Percentiles rank a stretch among this genome's conserved stretches.
phyloP scores from a whole-genome alignment of 225 moss, liverwort and hornwort species.

The Anthoceros angustus region DNA sequence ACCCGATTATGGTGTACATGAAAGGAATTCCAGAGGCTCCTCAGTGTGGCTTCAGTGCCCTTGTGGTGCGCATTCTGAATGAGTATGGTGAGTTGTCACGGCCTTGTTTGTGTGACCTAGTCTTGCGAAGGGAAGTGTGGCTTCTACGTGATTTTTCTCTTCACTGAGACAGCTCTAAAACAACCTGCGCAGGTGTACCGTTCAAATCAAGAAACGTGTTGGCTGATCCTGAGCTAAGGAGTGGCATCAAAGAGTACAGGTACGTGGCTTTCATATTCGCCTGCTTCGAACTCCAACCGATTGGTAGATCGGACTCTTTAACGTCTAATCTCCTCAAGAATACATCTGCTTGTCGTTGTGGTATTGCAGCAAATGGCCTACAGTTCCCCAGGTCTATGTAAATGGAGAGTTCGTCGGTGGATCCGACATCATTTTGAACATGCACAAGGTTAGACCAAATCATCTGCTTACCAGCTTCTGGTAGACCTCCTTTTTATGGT shows the following conservation, averaged over 20 bases:
- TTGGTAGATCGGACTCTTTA: background rate
- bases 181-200: conserved; percentile 32
- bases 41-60: conserved; percentile 67
- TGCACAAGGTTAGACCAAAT: conserved; percentile 46
- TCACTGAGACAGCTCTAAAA: background rate
- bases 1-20: conserved; percentile 67
- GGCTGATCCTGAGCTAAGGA: conserved; percentile 64
- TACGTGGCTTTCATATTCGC: conserved; percentile 6
- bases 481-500: background rate
- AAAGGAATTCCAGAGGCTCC: conserved; percentile 71
- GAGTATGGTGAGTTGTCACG: conserved; percentile 32
- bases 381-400: conserved; percentile 74
- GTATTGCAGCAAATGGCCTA: conserved; percentile 71
- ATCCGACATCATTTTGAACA: conserved; percentile 75
- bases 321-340: background rate
- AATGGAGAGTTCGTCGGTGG: conserved; percentile 94
- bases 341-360: background rate
- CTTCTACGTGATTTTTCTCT: background rate
- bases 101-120: background rate
- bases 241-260: conserved; percentile 65
- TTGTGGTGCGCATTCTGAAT: conserved; percentile 60
- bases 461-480: background rate
- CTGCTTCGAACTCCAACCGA: background rate
- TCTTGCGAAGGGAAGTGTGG: background rate
- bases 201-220: conserved; percentile 55